Base-by-base conservation (phyloP, 2,329 filamentous ascomycete genomes). In the Fusarium pilosicola region DNA sequence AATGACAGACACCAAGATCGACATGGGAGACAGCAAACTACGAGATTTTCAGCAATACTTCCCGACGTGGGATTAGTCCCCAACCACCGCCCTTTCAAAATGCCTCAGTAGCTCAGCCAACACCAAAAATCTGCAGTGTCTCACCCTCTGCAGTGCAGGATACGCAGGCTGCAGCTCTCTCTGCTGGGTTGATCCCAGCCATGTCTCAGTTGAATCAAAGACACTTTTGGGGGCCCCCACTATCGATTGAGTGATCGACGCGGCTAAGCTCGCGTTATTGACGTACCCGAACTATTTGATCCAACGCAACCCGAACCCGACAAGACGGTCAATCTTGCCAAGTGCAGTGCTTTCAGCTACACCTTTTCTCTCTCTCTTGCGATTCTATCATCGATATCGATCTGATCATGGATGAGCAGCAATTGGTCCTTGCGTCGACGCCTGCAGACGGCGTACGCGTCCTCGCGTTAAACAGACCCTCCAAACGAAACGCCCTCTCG, bases 401-500 rank as follows among this genome's bases (percentile, higher is more conserved):
- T 30, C n/a, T 52, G 17, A 22, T 42, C 46, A 76, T 74, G 74
- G 70, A 46, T n/a, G 55, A 76, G 26, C 48, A 76, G n/a, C 48
- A 63, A 20, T 32, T 79, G 13, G 68, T 81, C 28, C 68, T 78
- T 20, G 71, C 77, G 46, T 77, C 77, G 18, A 76, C 79, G 45
- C 75, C 81, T 11, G 69, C 68, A 22, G 76, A 78, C 15, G 83
- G 81, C 45, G 83, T 89, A 36, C 81, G 86, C 22, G 77, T 88
- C 17, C 74, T 89, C 60, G 84, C 85, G 22, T 78, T 89, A 62
- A 88, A 89, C 80, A 84, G 88, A 10, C 88, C 87, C 6, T 82
- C 83, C 36, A 89, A 90, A 76, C 84, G 87, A 71, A 90, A 91
- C 82, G 88, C 89, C 28, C 85, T 90, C 73, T 89, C 87, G 5